phyloP scores from a whole-genome alignment of 1,284 basidiomycete species.

The Cryptococcus sp. region DNA sequence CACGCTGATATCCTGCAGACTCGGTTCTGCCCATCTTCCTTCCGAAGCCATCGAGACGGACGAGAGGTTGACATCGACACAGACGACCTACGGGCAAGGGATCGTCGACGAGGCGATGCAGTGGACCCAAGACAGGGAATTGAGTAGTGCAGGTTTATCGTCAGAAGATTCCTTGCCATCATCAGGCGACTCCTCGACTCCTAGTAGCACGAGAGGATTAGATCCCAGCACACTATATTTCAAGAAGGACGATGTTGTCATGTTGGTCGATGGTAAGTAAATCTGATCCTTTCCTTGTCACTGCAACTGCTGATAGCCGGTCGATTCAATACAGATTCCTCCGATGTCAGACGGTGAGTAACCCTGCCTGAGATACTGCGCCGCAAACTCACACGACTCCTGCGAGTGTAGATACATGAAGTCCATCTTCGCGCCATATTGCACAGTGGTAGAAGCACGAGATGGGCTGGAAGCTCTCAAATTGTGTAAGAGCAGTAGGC shows the following conservation, averaged over 20 bases:
- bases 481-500: conserved; percentile 28
- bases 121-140: conserved; percentile 35
- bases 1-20: conserved; percentile 10
- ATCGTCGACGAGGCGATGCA: conserved; percentile 50
- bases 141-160: no score
- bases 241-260: conserved; percentile 44
- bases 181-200: conserved; percentile 6
- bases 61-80: neutral
- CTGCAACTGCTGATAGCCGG: neutral
- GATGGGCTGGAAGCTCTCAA: conserved; percentile 53
- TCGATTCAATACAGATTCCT: conserved; percentile 21
- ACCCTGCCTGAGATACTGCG: neutral
- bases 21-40: conserved; percentile 45
- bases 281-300: neutral
- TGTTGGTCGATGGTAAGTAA: conserved; percentile 48
- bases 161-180: no score
- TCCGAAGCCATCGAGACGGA: conserved; percentile 34
- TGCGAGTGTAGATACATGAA: conserved; percentile 37
- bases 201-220: conserved; percentile 28
- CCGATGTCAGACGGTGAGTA: conserved; percentile 33
- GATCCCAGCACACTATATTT: conserved; percentile 48
- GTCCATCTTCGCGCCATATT: conserved; percentile 50
- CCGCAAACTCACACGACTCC: no score
- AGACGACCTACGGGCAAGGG: conserved; percentile 36
- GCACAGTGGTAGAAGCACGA: conserved; percentile 51